These are phyloP conservation scores for Gynostemma pentaphyllum DNA, from an alignment of 306 rosid genomes.

Conservation along the genomic window DNA sequence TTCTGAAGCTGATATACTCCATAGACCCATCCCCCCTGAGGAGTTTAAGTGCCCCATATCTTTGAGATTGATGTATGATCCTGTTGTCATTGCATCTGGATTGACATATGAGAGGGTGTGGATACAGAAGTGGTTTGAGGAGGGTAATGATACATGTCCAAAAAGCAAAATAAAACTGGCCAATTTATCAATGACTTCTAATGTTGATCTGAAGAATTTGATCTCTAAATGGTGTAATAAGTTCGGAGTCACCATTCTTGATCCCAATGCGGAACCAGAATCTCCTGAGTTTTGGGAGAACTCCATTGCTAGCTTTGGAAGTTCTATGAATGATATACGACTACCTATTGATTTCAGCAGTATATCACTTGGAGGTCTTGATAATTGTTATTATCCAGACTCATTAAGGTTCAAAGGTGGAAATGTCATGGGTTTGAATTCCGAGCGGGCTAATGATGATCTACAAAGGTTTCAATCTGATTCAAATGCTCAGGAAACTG, in stretches of 20 bases:
- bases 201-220: conserved; percentile 44
- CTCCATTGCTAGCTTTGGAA: conserved; percentile 64
- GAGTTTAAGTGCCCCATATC: conserved; percentile 68
- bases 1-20: conserved; percentile 20
- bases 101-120: conserved; percentile 70
- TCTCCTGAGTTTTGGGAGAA: conserved; percentile 31
- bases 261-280: conserved; percentile 37
- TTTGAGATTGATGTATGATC: conserved; percentile 72
- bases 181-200: conserved; percentile 41
- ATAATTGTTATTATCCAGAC: conserved; percentile 46
- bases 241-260: conserved; percentile 36
- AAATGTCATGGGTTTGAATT: conserved; percentile 21
- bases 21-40: conserved; percentile 39
- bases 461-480: conserved; percentile 20
- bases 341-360: conserved; percentile 54
- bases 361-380: conserved; percentile 57
- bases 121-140: conserved; percentile 84
- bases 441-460: conserved; percentile 19
- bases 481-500: conserved; percentile 22
- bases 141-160: conserved; percentile 64
- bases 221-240: conserved; percentile 62
- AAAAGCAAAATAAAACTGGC: conserved; percentile 39
- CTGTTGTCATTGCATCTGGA: conserved; percentile 78
- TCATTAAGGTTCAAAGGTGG: conserved; percentile 21
- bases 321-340: conserved; percentile 53